phyloP scores from a whole-genome alignment of 148 eudicot genomes.

The Nepenthes gracilis region DNA sequence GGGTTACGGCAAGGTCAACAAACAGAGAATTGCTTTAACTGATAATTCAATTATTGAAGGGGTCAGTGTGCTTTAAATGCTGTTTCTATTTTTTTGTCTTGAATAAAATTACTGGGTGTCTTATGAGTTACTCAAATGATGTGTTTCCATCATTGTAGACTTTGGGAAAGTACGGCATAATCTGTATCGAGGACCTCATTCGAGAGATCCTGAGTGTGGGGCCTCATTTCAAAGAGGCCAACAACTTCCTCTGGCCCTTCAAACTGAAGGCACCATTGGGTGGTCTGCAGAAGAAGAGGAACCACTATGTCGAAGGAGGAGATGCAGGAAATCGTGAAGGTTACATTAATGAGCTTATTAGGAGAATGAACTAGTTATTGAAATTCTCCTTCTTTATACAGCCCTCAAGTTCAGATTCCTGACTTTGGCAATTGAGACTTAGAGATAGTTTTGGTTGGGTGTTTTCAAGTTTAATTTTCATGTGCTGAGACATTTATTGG shows the following conservation, averaged over 20 bases:
- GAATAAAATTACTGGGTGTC: not conserved
- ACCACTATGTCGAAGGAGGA: slow-evolving; percentile 67
- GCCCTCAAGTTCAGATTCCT: not conserved
- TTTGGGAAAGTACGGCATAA: slow-evolving; percentile 47
- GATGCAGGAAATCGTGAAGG: slow-evolving; percentile 66
- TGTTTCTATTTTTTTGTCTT: not conserved
- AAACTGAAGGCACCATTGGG: slow-evolving; percentile 58
- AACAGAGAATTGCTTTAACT: slow-evolving; percentile 64
- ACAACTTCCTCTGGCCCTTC: slow-evolving; percentile 70
- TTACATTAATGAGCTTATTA: slow-evolving; percentile 50
- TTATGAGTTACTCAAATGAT: not conserved
- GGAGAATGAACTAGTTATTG: slow-evolving; percentile 58
- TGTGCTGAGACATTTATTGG: too few relatives aligned
- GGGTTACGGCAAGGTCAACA: slow-evolving; percentile 67
- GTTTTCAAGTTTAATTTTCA: too few relatives aligned
- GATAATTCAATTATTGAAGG: slow-evolving; percentile 63
- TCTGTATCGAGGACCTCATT: slow-evolving; percentile 53
- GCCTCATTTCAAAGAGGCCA: slow-evolving; percentile 66
- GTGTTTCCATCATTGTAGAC: slow-evolving; percentile 16
- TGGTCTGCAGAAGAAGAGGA: slow-evolving; percentile 61
- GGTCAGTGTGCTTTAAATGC: slow-evolving; percentile 20
- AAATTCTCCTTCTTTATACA: slow-evolving; percentile 1
- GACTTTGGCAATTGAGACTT: slow-evolving; percentile 1
- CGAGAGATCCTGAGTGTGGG: slow-evolving; percentile 62
- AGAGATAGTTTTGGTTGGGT: not conserved